phyloP scores from a whole-genome alignment of 257 asterid genomes.

The Rhazya stricta region DNA sequence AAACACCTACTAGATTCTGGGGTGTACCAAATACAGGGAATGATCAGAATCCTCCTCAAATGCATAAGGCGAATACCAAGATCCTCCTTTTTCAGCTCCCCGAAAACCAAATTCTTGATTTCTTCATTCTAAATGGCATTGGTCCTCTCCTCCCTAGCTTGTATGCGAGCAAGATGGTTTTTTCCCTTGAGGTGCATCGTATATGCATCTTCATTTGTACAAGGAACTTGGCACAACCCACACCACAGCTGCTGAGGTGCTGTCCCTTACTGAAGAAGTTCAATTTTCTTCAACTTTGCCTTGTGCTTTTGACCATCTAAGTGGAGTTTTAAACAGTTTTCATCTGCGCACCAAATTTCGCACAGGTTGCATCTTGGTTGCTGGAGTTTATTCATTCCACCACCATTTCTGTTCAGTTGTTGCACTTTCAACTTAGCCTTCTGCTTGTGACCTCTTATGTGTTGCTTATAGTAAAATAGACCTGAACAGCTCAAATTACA shows the following conservation, averaged over 20 bases:
- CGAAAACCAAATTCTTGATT: not conserved
- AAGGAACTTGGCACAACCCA: slow-evolving; percentile 40
- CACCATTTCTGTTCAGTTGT: slow-evolving; percentile 12
- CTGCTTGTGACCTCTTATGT: slow-evolving; percentile 50
- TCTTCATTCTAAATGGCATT: not conserved
- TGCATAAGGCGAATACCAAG: not conserved
- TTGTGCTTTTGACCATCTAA: slow-evolving; percentile 52
- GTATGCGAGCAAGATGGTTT: slow-evolving; percentile 26
- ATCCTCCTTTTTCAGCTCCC: not conserved
- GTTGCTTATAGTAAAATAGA: slow-evolving; percentile 26
- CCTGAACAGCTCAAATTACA: slow-evolving; percentile 45
- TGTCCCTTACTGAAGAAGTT: slow-evolving; percentile 8
- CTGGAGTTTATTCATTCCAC: not conserved
- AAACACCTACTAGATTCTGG: too few relatives aligned
- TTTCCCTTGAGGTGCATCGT: slow-evolving; percentile 42
- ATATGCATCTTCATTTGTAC: slow-evolving; percentile 40
- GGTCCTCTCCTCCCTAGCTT: not conserved
- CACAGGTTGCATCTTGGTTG: slow-evolving; percentile 40
- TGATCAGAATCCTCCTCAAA: not conserved
- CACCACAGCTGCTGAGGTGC: slow-evolving; percentile 28
- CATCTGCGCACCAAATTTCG: slow-evolving; percentile 40
- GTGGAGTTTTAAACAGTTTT: slow-evolving; percentile 29
- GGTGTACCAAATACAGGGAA: too few relatives aligned
- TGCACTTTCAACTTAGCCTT: slow-evolving; percentile 32
- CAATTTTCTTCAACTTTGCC: slow-evolving; percentile 31